Evolutionary conservation across 257 asterid genomes (phyloP), one percentile per base, ranked within the genome.

Genomic region (Ajuga chamaepitys): DNA sequence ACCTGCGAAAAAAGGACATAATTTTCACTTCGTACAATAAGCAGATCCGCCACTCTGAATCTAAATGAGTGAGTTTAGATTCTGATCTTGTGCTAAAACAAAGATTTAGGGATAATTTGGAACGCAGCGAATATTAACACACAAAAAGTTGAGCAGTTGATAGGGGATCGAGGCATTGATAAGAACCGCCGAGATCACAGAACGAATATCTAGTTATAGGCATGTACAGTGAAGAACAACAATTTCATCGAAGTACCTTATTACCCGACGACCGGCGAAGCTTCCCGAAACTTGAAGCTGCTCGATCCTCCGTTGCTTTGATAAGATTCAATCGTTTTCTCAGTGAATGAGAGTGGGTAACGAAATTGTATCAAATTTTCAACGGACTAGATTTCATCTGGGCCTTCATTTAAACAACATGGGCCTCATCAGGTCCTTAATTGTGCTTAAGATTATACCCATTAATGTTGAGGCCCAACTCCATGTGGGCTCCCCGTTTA

Each of bases 241-340:
- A 32, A 45, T 7, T 20, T 41, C 18, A 9, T 16, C 2, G 68
- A 51, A 60, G 16, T 63, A 80, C 70, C 77, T 37, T 30, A 0
- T 4, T 28, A 22, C 78, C 70, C 81, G 75, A 75, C 50, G 40
- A 64, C 81, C 81, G 71, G 77, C 69, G 71, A 55, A 37, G 62
- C 74, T 64, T 52, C 63, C 59, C 44, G 53, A 60, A 57, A 51
- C 58, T 55, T 14, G 79, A 70, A 70, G 82, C 70, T 42, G 81
- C 65, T 79, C 64, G 83, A 77, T 81, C 84, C 77, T 66, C 74
- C 73, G 82, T 74, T 63, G 70, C 67, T 75, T 66, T 45, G 78
- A 63, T 52, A 11, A 58, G 83, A 78, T 81, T 75, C 66, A 50
- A 18, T 9, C n/a, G 28, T 58, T 44, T 66, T 32, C 61, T 32